Evolutionary conservation across 2,329 filamentous ascomycete species (phyloP).

Genomic region (Elsinoe batatas): DNA sequence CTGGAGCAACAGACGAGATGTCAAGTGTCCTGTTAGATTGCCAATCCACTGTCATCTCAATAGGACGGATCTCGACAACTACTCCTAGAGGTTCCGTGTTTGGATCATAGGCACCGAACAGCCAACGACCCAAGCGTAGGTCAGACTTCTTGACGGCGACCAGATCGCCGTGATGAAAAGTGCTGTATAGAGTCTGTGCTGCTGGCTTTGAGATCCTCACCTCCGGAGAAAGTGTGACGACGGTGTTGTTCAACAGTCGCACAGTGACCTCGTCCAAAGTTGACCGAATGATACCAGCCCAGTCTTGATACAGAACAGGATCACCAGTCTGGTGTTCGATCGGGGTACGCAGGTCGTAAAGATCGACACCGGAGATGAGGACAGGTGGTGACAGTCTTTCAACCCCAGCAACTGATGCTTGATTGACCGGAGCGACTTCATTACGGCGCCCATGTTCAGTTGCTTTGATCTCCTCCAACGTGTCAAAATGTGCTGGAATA

Average conservation of each 20-base stretch:
- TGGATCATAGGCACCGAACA: slow-evolving; percentile 42
- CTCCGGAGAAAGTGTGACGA: slow-evolving; percentile 43
- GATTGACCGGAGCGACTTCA: neutral
- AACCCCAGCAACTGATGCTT: neutral
- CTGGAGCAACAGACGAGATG: neutral
- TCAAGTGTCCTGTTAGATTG: slow-evolving; percentile 28
- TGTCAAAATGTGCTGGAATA: slow-evolving; percentile 13
- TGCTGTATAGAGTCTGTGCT: slow-evolving; percentile 24
- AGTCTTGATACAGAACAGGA: slow-evolving; percentile 45
- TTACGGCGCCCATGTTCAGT: neutral
- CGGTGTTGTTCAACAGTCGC: slow-evolving; percentile 42
- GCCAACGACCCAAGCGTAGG: slow-evolving; percentile 43
- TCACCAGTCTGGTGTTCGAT: slow-evolving; percentile 40
- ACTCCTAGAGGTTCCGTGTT: slow-evolving; percentile 41
- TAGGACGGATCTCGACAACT: slow-evolving; percentile 41
- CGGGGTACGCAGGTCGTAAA: slow-evolving; percentile 23
- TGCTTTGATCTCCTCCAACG: slow-evolving; percentile 11
- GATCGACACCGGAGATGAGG: slow-evolving; percentile 22
- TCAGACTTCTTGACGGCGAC: slow-evolving; percentile 44
- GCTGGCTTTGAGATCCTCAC: slow-evolving; percentile 25
- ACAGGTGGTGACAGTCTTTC: slow-evolving; percentile 3
- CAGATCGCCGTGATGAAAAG: slow-evolving; percentile 39
- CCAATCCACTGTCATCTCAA: slow-evolving; percentile 43
- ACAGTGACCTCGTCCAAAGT: slow-evolving; percentile 42
- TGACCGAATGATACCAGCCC: slow-evolving; percentile 45